Conservation (phyloP, 352 stramenopile genomes). For the Globisporangium lucens region DNA sequence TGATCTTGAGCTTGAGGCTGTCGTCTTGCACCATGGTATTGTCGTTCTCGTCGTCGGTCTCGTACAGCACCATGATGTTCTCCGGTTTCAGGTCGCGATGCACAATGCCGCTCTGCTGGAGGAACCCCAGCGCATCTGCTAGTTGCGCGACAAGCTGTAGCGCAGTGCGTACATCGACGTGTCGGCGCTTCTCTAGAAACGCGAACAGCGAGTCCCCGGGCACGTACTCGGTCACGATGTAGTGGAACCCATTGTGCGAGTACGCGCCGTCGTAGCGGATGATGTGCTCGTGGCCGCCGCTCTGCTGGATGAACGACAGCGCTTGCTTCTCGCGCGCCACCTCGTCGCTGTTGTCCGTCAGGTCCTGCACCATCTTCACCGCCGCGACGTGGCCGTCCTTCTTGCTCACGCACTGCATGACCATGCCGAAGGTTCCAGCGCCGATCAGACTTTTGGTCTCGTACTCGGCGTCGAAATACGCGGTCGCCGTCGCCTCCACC, state of each 20-base stretch:
- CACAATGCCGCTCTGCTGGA: slow-evolving; percentile 58
- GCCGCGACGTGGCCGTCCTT: slow-evolving; percentile 52
- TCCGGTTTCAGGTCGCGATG: slow-evolving; percentile 90
- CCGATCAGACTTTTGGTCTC: slow-evolving; percentile 61
- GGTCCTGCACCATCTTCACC: slow-evolving; percentile 78
- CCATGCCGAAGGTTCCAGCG: slow-evolving; percentile 73
- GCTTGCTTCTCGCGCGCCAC: slow-evolving; percentile 60
- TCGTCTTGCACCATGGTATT: slow-evolving; percentile 15
- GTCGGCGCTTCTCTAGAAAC: slow-evolving; percentile 55
- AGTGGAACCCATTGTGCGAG: slow-evolving; percentile 76
- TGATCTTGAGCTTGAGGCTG: slow-evolving; percentile 71
- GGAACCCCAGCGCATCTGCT: slow-evolving; percentile 63
- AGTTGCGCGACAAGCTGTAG: slow-evolving; percentile 61
- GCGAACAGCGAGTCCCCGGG: slow-evolving; percentile 62
- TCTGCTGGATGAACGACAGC: slow-evolving; percentile 43
- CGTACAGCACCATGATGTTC: slow-evolving; percentile 74
- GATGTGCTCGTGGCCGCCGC: slow-evolving; percentile 61
- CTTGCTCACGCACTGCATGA: slow-evolving; percentile 80
- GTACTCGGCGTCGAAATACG: slow-evolving; percentile 67
- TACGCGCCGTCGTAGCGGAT: slow-evolving; percentile 64
- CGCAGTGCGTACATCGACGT: slow-evolving; percentile 39
- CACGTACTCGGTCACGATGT: slow-evolving; percentile 79
- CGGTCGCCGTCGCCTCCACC: neutral
- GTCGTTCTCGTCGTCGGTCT: slow-evolving; percentile 1
- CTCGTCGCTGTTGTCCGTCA: slow-evolving; percentile 49